Evolutionary conservation across 768 basidiomycete species (phyloP).

Genomic region (Leucocoprinus sp.): DNA sequence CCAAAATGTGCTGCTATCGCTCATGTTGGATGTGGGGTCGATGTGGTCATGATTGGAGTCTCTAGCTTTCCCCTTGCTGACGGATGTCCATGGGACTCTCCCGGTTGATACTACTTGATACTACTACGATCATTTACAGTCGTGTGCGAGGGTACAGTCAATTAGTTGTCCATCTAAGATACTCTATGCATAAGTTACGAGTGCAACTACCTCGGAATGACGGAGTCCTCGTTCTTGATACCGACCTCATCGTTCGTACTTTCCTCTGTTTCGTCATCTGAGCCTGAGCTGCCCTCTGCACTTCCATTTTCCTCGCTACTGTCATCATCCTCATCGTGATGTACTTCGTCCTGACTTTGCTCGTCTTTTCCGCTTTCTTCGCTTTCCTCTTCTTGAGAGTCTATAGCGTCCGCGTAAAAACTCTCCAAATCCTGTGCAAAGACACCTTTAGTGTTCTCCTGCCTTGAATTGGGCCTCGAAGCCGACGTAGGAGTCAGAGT

Average conservation of each 20-base stretch:
- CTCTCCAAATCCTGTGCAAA: conserved; percentile 57
- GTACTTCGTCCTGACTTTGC: conserved; percentile 20
- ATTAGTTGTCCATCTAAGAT: too few species aligned
- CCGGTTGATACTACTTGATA: too few species aligned
- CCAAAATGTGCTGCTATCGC: too few species aligned
- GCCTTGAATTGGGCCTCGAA: conserved; percentile 32
- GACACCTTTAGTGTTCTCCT: conserved; percentile 28
- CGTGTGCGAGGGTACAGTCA: too few species aligned
- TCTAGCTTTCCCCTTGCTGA: too few species aligned
- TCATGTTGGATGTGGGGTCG: too few species aligned
- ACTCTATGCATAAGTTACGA: too few species aligned
- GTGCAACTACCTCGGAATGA: conserved; percentile 5
- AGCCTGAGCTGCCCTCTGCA: conserved; percentile 12
- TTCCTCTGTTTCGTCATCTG: conserved; percentile 13
- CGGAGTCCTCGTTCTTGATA: conserved; percentile 6
- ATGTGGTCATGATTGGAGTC: too few species aligned
- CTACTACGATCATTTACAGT: too few species aligned
- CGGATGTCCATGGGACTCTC: too few species aligned
- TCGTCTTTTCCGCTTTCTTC: conserved; percentile 21
- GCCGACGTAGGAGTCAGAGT: conserved; percentile 48
- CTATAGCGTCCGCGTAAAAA: conserved; percentile 52
- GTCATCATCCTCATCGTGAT: conserved; percentile 23
- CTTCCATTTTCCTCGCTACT: conserved; percentile 13
- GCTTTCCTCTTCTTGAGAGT: conserved; percentile 17
- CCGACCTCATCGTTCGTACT: neutral